These are phyloP conservation scores for Glebionis coronaria DNA, from an alignment of 129 eudicot species.

Conservation along the genomic window DNA sequence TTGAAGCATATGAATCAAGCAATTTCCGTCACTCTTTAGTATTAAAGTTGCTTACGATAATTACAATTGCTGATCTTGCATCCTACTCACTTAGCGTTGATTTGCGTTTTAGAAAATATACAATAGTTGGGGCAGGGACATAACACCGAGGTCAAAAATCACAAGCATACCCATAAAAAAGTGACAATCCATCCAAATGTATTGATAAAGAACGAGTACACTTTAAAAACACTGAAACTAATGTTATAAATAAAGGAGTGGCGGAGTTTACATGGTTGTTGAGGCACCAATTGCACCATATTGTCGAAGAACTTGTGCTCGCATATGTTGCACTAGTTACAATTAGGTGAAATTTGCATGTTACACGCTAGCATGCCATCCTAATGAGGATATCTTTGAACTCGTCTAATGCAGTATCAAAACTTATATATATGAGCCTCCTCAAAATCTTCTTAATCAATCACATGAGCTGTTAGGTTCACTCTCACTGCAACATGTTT, in stretches of 20 bases:
- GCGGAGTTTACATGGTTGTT: slow-evolving; percentile 15
- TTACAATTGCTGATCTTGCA: background rate
- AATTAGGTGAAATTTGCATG: slow-evolving; percentile 14
- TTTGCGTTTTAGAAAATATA: too few species aligned
- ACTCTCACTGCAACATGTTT: slow-evolving; percentile 26
- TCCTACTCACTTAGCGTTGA: background rate
- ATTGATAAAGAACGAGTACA: too few species aligned
- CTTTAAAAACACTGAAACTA: slow-evolving; percentile 4
- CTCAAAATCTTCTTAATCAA: background rate
- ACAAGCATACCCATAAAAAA: too few species aligned
- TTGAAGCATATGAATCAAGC: background rate
- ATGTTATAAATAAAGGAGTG: slow-evolving; percentile 2
- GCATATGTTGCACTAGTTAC: slow-evolving; percentile 6
- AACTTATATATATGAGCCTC: background rate
- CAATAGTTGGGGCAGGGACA: background rate
- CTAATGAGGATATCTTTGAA: too few species aligned
- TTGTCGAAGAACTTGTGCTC: slow-evolving; percentile 15
- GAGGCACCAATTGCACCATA: slow-evolving; percentile 27
- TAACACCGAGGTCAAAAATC: too few species aligned
- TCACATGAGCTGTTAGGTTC: slow-evolving; percentile 19
- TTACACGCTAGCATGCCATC: slow-evolving; percentile 18
- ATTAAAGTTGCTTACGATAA: background rate
- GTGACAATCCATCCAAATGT: too few species aligned
- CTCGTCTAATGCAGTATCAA: too few species aligned
- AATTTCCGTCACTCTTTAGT: too few species aligned